Conservation (phyloP, 2,329 filamentous ascomycete species). For the Aaosphaeria arxii region DNA sequence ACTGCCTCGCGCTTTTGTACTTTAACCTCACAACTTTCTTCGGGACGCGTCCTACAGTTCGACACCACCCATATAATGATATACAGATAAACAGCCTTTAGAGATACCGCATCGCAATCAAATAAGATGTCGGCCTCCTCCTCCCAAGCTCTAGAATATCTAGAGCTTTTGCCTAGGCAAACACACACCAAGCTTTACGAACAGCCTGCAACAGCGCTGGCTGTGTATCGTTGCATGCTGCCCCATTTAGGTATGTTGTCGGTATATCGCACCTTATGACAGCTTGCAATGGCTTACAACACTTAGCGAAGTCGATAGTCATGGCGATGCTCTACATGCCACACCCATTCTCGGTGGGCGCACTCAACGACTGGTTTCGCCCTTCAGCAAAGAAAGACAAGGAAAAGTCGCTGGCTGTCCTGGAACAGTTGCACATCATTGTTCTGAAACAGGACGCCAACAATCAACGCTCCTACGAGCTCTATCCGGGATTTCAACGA, state of each 20-base stretch:
- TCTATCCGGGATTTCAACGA: conserved; percentile 77
- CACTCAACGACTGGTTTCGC: conserved; percentile 84
- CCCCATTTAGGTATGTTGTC: conserved; percentile 70
- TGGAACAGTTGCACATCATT: conserved; percentile 85
- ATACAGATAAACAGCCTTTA: conserved; percentile 17
- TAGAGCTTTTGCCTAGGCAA: conserved; percentile 85
- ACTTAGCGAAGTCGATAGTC: conserved; percentile 83
- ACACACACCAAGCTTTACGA: conserved; percentile 91
- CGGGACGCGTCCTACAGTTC: background rate
- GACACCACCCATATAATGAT: conserved; percentile 25
- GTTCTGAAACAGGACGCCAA: conserved; percentile 53
- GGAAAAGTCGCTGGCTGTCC: conserved; percentile 77
- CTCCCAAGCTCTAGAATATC: conserved; percentile 75
- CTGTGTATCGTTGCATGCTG: conserved; percentile 96
- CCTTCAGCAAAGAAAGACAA: conserved; percentile 61
- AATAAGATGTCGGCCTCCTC: conserved; percentile 53
- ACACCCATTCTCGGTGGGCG: conserved; percentile 70
- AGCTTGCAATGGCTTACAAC: background rate
- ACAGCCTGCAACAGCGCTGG: conserved; percentile 91
- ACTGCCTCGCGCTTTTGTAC: background rate
- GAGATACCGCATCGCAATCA: conserved; percentile 36
- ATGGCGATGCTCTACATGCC: conserved; percentile 94
- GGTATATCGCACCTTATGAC: conserved; percentile 1
- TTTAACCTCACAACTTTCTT: background rate
- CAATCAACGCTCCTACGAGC: conserved; percentile 67